Evolutionary conservation across 805 yeast species (phyloP), one percentile per base, ranked within the genome.

Genomic region (Starmerella potacharoeniae): DNA sequence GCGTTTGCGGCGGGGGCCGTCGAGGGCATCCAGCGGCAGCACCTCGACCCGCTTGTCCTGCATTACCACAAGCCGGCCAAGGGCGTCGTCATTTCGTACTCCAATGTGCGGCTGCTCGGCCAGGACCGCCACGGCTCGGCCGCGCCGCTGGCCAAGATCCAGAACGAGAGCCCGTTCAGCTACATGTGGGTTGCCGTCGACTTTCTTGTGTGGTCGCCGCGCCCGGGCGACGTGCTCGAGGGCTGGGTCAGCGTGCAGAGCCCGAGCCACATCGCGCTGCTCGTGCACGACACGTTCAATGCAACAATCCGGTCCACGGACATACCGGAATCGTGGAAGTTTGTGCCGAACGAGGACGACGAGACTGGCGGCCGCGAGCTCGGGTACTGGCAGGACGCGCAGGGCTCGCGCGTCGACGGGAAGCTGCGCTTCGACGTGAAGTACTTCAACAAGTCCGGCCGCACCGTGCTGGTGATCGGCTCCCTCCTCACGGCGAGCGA

Each of bases 241-340:
- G 98, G 98, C 11, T 78, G 82, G 74, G 77, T 84, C 53, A 88
- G 87, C 72, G 82, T 91, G 79, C 97, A 91, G 73, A 83, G 96
- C 3, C 95, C 95, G 16, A 84, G 96, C 7, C 98, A 93, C 67
- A 84, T 93, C 64, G 97, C 97, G 57, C 74, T 93, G 58, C 76
- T 93, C 60, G 76, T 93, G 50, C 90, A 87, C 68, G 97, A 93
- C 71, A 87, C 95, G 0, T 93, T 93, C 74, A 93, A 93, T 71
- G 97, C 97, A 28, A 82, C 91, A 47, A 87, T 93, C 59, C 87
- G 86, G 69, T 82, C 86, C 67, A 82, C 77, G 66, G 82, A 81
- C 63, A 89, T 93, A 58, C 98, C 98, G n/a, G 71, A 73, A 43
- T 77, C 75, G 48, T 93, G 98, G 98, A 74, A 74, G 36, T 93